A percentile compares a stretch with the other conserved stretches of the same genome.
phyloP scores from a whole-genome alignment of 371 early-diverging fungal genomes.

The Phascolomyces articulosus region DNA sequence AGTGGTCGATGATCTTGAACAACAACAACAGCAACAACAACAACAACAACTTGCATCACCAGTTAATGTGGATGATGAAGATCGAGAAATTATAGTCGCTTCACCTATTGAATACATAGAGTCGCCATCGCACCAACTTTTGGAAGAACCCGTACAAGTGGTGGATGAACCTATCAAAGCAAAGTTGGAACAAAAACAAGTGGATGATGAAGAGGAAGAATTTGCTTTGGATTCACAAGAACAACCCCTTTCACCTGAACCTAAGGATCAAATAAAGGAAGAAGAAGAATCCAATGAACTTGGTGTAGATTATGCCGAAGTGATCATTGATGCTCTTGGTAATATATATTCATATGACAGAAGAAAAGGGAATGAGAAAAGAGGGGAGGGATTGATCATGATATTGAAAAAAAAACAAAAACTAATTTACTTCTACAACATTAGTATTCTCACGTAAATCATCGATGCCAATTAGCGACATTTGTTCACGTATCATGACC shows the following conservation, averaged over 20 bases:
- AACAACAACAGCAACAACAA: background rate
- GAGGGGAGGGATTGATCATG: too few relatives aligned
- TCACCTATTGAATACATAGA: too few relatives aligned
- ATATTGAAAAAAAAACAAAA: too few relatives aligned
- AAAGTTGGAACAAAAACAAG: background rate
- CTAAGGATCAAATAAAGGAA: background rate
- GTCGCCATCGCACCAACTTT: too few relatives aligned
- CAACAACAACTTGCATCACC: background rate
- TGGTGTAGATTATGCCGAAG: constrained; percentile 25
- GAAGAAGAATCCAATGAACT: background rate
- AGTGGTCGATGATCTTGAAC: background rate
- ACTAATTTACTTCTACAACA: background rate
- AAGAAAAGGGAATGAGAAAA: too few relatives aligned
- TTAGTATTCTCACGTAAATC: constrained; percentile 24
- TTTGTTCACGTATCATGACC: constrained; percentile 48
- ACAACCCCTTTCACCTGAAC: constrained; percentile 1
- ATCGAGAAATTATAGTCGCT: too few relatives aligned
- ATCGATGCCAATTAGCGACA: constrained; percentile 42
- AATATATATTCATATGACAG: constrained; percentile 2
- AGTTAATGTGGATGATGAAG: background rate
- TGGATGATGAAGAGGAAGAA: background rate
- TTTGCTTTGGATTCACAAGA: background rate
- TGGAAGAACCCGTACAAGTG: background rate
- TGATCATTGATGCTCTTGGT: constrained; percentile 54
- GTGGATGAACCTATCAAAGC: background rate